Conservation (phyloP, 164 flowering plant species). For the Cinnamomum micranthum region DNA sequence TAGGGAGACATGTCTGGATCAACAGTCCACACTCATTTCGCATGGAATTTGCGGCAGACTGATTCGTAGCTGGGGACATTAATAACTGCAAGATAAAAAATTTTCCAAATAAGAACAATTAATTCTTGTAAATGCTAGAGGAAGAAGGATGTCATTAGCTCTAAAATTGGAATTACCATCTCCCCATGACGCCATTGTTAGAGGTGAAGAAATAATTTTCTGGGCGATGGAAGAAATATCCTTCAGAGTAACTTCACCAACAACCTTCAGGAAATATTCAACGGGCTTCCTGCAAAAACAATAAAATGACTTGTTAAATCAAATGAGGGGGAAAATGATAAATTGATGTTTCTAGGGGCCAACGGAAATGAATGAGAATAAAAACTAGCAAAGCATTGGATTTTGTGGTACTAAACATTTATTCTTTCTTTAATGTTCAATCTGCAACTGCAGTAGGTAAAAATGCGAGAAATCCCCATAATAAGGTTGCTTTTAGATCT, state of each 20-base stretch:
- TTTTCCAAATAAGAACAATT: background rate
- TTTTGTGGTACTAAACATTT: too few relatives aligned
- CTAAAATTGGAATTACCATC: constrained; percentile 46
- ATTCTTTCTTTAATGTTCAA: too few relatives aligned
- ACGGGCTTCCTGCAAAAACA: constrained; percentile 29
- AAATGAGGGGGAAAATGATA: too few relatives aligned
- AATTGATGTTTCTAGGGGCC: too few relatives aligned
- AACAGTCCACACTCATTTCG: constrained; percentile 24
- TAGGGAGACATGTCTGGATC: background rate
- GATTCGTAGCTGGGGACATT: constrained; percentile 70
- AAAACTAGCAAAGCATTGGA: too few relatives aligned
- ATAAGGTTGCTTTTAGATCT: too few relatives aligned
- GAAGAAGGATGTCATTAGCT: background rate
- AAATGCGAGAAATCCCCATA: too few relatives aligned
- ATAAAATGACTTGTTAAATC: background rate
- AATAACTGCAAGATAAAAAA: constrained; percentile 36
- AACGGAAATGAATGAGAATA: too few relatives aligned
- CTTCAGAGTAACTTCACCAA: constrained; percentile 54
- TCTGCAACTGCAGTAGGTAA: too few relatives aligned
- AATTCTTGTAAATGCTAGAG: background rate
- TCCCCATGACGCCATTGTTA: constrained; percentile 90
- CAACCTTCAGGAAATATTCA: constrained; percentile 59
- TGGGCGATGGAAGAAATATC: constrained; percentile 51
- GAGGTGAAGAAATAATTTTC: constrained; percentile 67
- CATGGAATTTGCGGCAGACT: constrained; percentile 59